phyloP scores from a whole-genome alignment of 2,329 filamentous ascomycete species.

The Tolypocladium paradoxum region DNA sequence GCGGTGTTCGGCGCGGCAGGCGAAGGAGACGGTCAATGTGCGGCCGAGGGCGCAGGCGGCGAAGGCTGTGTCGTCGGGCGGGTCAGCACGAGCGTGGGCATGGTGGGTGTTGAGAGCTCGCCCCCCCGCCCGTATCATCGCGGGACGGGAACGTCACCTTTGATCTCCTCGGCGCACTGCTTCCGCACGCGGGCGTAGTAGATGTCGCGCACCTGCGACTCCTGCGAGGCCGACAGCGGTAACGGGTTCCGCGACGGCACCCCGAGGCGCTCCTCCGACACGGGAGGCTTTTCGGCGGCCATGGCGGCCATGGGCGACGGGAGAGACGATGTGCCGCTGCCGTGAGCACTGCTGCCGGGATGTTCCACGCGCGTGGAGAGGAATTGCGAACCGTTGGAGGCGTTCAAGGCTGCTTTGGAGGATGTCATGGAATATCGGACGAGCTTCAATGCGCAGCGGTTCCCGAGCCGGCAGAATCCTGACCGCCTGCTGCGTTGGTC shows the following conservation, averaged over 20 bases:
- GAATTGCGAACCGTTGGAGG: neutral
- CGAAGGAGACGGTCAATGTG: slow-evolving; percentile 80
- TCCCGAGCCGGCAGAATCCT: neutral
- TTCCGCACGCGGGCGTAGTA: slow-evolving; percentile 71
- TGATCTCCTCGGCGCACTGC: slow-evolving; percentile 68
- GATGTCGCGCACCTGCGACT: slow-evolving; percentile 69
- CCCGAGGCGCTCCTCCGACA: slow-evolving; percentile 22
- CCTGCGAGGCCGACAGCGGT: slow-evolving; percentile 71
- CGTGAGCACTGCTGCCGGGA: neutral
- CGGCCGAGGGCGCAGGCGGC: slow-evolving; percentile 79
- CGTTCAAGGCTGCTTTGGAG: neutral
- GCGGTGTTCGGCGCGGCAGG: slow-evolving; percentile 68
- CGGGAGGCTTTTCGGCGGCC: slow-evolving; percentile 21
- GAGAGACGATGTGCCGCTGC: neutral
- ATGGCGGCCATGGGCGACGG: slow-evolving; percentile 18
- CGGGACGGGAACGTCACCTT: slow-evolving; percentile 36
- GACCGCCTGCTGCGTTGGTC: neutral
- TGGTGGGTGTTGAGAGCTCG: neutral
- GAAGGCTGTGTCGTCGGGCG: slow-evolving; percentile 52
- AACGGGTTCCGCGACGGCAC: slow-evolving; percentile 66
- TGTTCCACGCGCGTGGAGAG: neutral
- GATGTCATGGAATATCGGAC: neutral
- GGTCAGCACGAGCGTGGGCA: neutral
- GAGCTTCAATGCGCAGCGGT: neutral
- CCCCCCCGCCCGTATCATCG: neutral